A percentile compares a stretch with the other conserved stretches of the same genome.
Evolutionary conservation across 2,329 filamentous ascomycete genomes (phyloP).

Genomic region (Trichoderma hamatum): DNA sequence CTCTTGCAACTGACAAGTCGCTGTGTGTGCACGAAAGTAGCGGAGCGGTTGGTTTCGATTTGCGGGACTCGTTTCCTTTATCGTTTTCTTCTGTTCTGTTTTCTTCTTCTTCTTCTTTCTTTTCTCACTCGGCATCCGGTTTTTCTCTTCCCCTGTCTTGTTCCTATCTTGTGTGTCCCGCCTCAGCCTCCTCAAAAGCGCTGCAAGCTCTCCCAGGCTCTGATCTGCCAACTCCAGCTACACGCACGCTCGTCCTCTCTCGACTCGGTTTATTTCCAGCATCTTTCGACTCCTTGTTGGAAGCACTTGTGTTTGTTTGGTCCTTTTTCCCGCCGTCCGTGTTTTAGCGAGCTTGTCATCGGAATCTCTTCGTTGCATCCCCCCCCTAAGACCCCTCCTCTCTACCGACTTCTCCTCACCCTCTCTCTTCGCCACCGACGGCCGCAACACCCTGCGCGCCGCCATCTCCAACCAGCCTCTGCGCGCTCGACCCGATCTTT

Average conservation of each 20-base stretch:
- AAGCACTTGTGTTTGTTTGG: background rate
- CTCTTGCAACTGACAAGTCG: conserved; percentile 27
- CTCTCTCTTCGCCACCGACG: conserved; percentile 6
- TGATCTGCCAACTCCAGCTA: background rate
- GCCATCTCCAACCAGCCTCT: background rate
- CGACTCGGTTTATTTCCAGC: conserved; percentile 8
- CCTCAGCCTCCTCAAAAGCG: conserved; percentile 20
- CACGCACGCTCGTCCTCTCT: conserved; percentile 1
- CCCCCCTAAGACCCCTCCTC: conserved; percentile 24
- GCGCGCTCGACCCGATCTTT: conserved; percentile 12
- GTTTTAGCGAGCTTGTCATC: conserved; percentile 19
- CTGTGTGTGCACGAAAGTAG: conserved; percentile 26
- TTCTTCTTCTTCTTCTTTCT: conserved; percentile 30
- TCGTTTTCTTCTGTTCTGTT: conserved; percentile 32
- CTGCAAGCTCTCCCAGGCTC: conserved; percentile 24
- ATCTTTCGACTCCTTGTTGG: background rate
- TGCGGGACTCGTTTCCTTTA: conserved; percentile 33
- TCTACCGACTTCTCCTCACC: conserved; percentile 26
- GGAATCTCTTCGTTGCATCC: conserved; percentile 16
- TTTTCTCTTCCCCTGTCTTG: conserved; percentile 25
- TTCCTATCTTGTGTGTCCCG: conserved; percentile 18
- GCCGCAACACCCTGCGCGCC: conserved; percentile 23
- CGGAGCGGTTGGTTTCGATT: conserved; percentile 33
- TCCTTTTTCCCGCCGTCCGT: background rate
- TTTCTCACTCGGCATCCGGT: conserved; percentile 25